phyloP scores from a whole-genome alignment of 768 basidiomycete genomes.

The Boletus edulis region DNA sequence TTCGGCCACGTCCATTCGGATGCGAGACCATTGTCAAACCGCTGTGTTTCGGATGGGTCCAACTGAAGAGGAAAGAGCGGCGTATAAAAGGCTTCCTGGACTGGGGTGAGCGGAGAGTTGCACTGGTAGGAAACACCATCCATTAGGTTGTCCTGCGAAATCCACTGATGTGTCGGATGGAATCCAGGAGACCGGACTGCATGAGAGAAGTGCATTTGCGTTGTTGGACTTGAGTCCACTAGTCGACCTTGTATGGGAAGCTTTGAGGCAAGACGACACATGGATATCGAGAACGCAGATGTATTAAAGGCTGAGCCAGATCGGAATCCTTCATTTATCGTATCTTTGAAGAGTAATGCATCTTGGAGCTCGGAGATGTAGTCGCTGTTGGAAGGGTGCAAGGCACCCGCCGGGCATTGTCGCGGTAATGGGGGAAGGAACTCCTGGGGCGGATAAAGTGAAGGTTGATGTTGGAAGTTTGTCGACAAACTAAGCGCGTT shows the following conservation, averaged over 20 bases:
- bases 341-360: constrained; percentile 12
- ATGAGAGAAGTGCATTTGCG: constrained; percentile 6
- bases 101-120: constrained; percentile 19
- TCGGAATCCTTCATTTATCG: constrained; percentile 10
- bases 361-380: constrained; percentile 16
- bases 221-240: constrained; percentile 15
- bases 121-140: constrained; percentile 1
- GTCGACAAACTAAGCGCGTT: constrained; percentile 3
- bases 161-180: constrained; percentile 15
- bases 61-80: constrained; percentile 26
- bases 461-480: constrained; percentile 5
- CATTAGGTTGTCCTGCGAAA: constrained; percentile 9
- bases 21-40: neutral
- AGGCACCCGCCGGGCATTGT: neutral
- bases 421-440: constrained; percentile 6
- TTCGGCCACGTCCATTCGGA: constrained; percentile 21
- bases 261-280: constrained; percentile 32
- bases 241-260: constrained; percentile 24
- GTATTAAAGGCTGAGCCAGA: constrained; percentile 8
- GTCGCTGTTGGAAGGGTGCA: constrained; percentile 3
- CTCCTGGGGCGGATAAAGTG: constrained; percentile 4
- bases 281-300: constrained; percentile 29
- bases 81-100: constrained; percentile 30
- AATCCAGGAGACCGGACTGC: constrained; percentile 12
- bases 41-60: constrained; percentile 14